A percentile compares a stretch with the other conserved stretches of the same genome.
phyloP scores from a whole-genome alignment of 768 basidiomycete species.

The Cyathus striatus region DNA sequence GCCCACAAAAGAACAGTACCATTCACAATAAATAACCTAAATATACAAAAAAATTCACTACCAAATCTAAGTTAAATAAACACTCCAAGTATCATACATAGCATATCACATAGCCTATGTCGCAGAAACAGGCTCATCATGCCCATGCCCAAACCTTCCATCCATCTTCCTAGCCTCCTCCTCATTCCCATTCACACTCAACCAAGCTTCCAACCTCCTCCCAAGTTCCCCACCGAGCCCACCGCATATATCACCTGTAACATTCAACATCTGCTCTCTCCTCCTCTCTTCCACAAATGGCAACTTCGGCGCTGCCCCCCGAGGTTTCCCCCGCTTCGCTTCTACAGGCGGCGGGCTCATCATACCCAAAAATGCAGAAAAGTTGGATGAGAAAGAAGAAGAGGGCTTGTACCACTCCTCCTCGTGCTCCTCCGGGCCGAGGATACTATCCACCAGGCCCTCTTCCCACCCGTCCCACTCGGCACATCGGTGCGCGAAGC shows the following conservation, averaged over 20 bases:
- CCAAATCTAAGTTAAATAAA: no score
- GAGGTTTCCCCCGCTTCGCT: not conserved
- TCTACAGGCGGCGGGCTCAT: slow-evolving; percentile 15
- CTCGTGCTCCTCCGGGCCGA: slow-evolving; percentile 68
- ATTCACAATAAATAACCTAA: no score
- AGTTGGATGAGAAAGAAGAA: slow-evolving; percentile 3
- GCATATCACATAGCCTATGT: no score
- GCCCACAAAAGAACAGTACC: no score
- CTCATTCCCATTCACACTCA: slow-evolving; percentile 39
- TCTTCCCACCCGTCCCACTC: slow-evolving; percentile 96
- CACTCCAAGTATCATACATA: no score
- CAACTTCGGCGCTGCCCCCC: slow-evolving; percentile 37
- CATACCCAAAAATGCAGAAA: slow-evolving; percentile 9
- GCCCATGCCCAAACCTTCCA: slow-evolving; percentile 1
- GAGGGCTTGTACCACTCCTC: slow-evolving; percentile 71
- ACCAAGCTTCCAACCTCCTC: slow-evolving; percentile 69
- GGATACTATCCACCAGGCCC: slow-evolving; percentile 68
- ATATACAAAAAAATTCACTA: no score
- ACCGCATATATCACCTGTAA: slow-evolving; percentile 72
- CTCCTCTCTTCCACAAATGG: slow-evolving; percentile 58
- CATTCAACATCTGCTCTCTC: slow-evolving; percentile 65
- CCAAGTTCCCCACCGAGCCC: slow-evolving; percentile 78
- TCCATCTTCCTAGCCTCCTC: slow-evolving; percentile 7
- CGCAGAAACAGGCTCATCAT: no score
- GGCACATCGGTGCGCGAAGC: slow-evolving; percentile 73